Conservation (phyloP, 2,329 filamentous ascomycete genomes). For the Aspergillus candidus region DNA sequence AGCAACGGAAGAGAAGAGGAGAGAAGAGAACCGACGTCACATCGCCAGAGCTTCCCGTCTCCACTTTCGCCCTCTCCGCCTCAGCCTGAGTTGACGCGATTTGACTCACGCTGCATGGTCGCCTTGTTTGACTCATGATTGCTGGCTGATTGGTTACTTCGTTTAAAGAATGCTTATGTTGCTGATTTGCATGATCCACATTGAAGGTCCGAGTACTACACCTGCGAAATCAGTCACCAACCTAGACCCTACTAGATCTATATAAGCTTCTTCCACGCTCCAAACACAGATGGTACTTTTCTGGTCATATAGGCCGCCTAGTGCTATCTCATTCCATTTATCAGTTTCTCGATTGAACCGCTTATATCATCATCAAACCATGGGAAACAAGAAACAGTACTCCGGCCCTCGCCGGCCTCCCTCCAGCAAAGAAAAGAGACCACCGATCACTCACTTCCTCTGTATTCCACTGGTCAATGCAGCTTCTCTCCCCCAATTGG, state of each 20-base stretch:
- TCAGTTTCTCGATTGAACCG: background rate
- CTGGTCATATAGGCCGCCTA: background rate
- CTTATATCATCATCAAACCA: conserved; percentile 5
- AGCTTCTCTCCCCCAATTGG: conserved; percentile 58
- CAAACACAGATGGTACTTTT: too few relatives aligned
- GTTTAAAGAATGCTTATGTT: too few relatives aligned
- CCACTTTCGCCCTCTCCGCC: background rate
- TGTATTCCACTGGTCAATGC: conserved; percentile 57
- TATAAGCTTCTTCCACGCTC: too few relatives aligned
- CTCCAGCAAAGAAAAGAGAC: conserved; percentile 19
- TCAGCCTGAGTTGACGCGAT: background rate
- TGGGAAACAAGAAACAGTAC: conserved; percentile 3
- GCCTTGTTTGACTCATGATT: background rate
- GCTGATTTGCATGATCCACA: too few relatives aligned
- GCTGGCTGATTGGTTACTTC: too few relatives aligned
- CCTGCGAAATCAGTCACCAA: too few relatives aligned
- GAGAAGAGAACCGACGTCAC: too few relatives aligned
- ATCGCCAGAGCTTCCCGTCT: too few relatives aligned
- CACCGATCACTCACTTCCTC: conserved; percentile 42
- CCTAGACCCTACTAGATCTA: too few relatives aligned
- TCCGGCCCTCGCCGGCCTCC: background rate
- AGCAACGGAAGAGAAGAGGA: too few relatives aligned
- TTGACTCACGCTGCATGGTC: background rate
- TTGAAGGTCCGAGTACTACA: too few relatives aligned
- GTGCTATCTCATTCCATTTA: background rate